Conservation (phyloP, 495 filamentous ascomycete species). For the Staphylotrichum longicolle region DNA sequence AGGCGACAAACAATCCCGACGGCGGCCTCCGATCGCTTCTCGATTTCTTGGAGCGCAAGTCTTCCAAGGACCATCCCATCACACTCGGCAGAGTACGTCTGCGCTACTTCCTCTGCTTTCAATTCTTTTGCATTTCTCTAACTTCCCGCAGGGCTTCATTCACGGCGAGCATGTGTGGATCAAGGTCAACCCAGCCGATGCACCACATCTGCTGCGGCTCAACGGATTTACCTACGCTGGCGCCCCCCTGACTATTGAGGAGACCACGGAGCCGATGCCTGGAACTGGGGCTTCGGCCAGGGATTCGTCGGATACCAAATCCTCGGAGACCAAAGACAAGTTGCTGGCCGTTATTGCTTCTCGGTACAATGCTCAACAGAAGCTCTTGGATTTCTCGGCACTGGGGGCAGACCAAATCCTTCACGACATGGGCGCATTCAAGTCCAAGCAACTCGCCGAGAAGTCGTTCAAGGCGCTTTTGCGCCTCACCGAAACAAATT, state of each 20-base stretch:
- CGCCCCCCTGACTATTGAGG: constrained; percentile 53
- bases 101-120: constrained; percentile 17
- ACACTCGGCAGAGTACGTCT: constrained; percentile 82
- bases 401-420: constrained; percentile 68
- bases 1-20: constrained; percentile 64
- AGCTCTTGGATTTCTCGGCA: constrained; percentile 76
- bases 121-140: constrained; percentile 56
- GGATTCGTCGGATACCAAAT: constrained; percentile 20
- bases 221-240: constrained; percentile 66
- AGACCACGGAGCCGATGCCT: constrained; percentile 33
- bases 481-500: constrained; percentile 70
- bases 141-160: constrained; percentile 66
- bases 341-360: constrained; percentile 58
- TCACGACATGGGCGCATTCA: constrained; percentile 70
- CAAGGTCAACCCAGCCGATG: constrained; percentile 61
- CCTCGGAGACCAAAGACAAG: constrained; percentile 46
- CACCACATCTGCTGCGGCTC: constrained; percentile 58
- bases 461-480: constrained; percentile 91
- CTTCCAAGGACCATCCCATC: constrained; percentile 56
- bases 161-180: constrained; percentile 69
- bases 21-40: constrained; percentile 69
- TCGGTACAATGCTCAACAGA: constrained; percentile 66
- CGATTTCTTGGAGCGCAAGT: constrained; percentile 80
- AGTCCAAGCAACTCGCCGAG: constrained; percentile 62
- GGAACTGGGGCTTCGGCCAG: background rate